phyloP scores from a whole-genome alignment of 768 basidiomycete species.

The Auriscalpium microsporum region DNA sequence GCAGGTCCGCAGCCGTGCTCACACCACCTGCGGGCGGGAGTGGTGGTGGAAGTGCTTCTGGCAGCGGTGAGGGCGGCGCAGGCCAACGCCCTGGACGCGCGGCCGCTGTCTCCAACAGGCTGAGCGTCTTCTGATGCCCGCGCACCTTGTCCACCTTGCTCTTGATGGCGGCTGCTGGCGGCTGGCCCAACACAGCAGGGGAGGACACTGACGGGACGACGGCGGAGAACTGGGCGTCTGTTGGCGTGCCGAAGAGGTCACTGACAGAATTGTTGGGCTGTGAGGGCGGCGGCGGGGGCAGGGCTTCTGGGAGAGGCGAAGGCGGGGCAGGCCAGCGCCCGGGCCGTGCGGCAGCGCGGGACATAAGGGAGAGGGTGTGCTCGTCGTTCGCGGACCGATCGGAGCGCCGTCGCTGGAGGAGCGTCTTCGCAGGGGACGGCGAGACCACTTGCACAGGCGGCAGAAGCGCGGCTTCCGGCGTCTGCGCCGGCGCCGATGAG shows the following conservation, averaged over 20 bases:
- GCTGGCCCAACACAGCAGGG: neutral
- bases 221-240: neutral
- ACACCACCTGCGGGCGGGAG: neutral
- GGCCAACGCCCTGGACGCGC: slow-evolving; percentile 7
- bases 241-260: slow-evolving; percentile 22
- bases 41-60: slow-evolving; percentile 5
- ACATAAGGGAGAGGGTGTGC: slow-evolving; percentile 50
- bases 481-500: slow-evolving; percentile 24
- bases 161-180: neutral
- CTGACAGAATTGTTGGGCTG: slow-evolving; percentile 12
- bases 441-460: neutral
- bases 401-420: slow-evolving; percentile 20
- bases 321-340: slow-evolving; percentile 40
- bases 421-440: slow-evolving; percentile 3
- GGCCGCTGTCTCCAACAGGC: neutral
- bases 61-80: slow-evolving; percentile 8
- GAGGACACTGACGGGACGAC: neutral
- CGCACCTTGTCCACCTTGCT: neutral
- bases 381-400: slow-evolving; percentile 41
- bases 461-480: slow-evolving; percentile 21
- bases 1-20: slow-evolving; percentile 3
- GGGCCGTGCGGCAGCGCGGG: slow-evolving; percentile 42
- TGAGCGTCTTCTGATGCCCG: neutral
- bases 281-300: slow-evolving; percentile 25
- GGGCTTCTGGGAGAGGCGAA: slow-evolving; percentile 34